Conservation (phyloP, 495 filamentous ascomycete genomes). For the Melanomma pulvis-pyrius region DNA sequence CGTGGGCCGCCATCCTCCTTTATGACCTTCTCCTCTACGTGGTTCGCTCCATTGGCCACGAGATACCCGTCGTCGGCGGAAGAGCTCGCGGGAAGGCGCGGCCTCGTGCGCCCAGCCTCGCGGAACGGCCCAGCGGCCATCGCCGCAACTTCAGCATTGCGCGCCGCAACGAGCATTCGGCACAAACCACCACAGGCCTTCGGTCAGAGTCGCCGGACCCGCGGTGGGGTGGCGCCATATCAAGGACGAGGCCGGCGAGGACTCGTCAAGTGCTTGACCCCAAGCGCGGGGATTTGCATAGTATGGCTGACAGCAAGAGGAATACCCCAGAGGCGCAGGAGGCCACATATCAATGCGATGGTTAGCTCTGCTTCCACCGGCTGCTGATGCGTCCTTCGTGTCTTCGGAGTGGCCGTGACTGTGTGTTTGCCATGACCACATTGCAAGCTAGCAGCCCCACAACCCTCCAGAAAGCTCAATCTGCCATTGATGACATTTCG, state of each 20-base stretch:
- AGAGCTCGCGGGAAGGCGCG: conserved; percentile 63
- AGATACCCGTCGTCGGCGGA: conserved; percentile 65
- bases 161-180: not conserved
- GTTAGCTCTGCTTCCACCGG: not conserved
- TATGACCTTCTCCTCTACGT: conserved; percentile 71
- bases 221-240: conserved; percentile 18
- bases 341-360: not conserved
- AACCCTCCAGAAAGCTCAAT: no score
- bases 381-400: not conserved
- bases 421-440: no score
- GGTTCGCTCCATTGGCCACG: conserved; percentile 60
- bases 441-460: no score
- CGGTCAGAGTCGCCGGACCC: conserved; percentile 21
- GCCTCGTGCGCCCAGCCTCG: conserved; percentile 66
- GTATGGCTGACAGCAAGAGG: not conserved
- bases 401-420: not conserved
- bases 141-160: conserved; percentile 55
- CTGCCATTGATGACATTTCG: no score
- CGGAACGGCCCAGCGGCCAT: conserved; percentile 60
- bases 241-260: conserved; percentile 24
- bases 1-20: conserved; percentile 66
- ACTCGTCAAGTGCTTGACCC: conserved; percentile 10
- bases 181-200: not conserved
- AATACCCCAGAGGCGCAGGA: not conserved
- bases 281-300: not conserved